phyloP scores from a whole-genome alignment of 2,329 filamentous ascomycete species.

The Calonectria montana region DNA sequence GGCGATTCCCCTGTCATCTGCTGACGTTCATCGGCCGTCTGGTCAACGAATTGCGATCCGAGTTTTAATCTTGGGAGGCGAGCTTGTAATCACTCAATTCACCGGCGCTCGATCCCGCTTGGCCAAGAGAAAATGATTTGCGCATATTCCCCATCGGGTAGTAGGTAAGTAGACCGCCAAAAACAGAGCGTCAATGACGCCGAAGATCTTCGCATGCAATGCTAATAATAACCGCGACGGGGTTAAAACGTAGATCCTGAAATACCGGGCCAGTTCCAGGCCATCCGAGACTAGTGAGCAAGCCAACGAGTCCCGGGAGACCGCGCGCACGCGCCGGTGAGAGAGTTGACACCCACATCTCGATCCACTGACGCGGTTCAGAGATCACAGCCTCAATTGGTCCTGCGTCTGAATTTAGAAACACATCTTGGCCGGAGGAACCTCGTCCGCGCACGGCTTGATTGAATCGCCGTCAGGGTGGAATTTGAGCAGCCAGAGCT shows the following conservation, averaged over 20 bases:
- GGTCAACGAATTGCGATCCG: background rate
- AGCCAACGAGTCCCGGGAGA: slow-evolving; percentile 1
- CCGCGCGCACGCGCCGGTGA: background rate
- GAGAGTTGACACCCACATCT: background rate
- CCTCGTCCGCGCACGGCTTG: background rate
- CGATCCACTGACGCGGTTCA: slow-evolving; percentile 1
- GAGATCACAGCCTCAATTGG: background rate
- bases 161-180: background rate
- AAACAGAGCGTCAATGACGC: background rate
- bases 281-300: background rate
- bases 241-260: background rate
- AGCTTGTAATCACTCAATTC: background rate
- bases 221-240: slow-evolving; percentile 3
- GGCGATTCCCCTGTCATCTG: background rate
- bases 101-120: background rate
- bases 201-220: background rate
- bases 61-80: background rate
- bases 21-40: background rate
- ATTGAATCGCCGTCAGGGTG: background rate
- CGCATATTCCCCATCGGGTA: background rate
- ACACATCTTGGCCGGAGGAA: background rate
- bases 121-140: background rate
- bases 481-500: background rate
- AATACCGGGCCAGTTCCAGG: background rate
- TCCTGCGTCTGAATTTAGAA: background rate